Conservation (phyloP, 345 rosid genomes). For the Crucihimalaya himalaica region DNA sequence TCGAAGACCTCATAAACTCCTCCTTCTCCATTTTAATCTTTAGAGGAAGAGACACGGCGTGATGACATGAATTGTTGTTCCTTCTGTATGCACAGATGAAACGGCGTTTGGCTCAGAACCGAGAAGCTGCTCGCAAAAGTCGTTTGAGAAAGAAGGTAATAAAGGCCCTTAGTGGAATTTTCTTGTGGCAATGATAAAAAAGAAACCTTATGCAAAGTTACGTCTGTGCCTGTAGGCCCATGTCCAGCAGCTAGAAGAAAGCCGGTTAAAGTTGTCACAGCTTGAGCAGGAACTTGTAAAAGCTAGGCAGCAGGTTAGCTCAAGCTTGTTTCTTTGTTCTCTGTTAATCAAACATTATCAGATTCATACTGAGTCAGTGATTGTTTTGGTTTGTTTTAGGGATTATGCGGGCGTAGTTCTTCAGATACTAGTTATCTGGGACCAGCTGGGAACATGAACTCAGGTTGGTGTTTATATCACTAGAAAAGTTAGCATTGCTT, state of each 20-base stretch:
- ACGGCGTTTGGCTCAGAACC: slow-evolving; percentile 90
- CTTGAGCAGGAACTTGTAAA: slow-evolving; percentile 85
- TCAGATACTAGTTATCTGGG: slow-evolving; percentile 57
- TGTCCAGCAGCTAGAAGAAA: slow-evolving; percentile 87
- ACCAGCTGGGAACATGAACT: slow-evolving; percentile 54
- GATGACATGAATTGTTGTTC: slow-evolving; percentile 33
- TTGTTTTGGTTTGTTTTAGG: slow-evolving; percentile 50
- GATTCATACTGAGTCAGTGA: background rate
- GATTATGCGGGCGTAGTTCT: slow-evolving; percentile 48
- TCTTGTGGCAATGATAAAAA: background rate
- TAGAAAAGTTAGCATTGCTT: slow-evolving; percentile 9
- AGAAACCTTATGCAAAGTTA: slow-evolving; percentile 3
- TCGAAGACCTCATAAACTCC: background rate
- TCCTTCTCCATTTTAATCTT: background rate
- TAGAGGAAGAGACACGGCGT: slow-evolving; percentile 20
- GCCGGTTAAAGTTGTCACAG: slow-evolving; percentile 75
- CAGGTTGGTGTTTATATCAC: slow-evolving; percentile 40
- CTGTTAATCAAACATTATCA: background rate
- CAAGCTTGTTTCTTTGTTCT: slow-evolving; percentile 1
- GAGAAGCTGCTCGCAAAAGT: slow-evolving; percentile 97
- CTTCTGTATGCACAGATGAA: slow-evolving; percentile 49
- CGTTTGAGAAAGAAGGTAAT: slow-evolving; percentile 86
- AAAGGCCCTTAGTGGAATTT: background rate
- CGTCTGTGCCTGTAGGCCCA: slow-evolving; percentile 57
- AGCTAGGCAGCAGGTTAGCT: slow-evolving; percentile 62